A percentile compares a stretch with the other conserved stretches of the same genome.
Evolutionary conservation across 2,329 filamentous ascomycete species (phyloP).

Genomic region (Pseudogymnoascus sp.): DNA sequence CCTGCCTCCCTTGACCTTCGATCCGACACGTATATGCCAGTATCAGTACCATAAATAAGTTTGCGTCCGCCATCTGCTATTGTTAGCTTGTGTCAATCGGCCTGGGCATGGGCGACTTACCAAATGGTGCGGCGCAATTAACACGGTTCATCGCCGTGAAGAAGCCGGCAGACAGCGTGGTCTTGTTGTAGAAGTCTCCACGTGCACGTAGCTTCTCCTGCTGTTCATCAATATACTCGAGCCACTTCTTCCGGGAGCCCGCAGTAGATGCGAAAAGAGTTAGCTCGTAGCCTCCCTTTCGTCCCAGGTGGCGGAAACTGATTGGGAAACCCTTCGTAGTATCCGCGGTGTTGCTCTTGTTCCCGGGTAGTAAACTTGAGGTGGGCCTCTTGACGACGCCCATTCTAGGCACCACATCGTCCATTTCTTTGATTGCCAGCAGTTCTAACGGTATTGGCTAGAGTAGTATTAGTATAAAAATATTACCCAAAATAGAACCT

Average conservation of each 20-base stretch:
- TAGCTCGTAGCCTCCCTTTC: slow-evolving; percentile 83
- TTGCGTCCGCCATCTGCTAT: slow-evolving; percentile 71
- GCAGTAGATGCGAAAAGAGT: slow-evolving; percentile 82
- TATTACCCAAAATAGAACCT: neutral
- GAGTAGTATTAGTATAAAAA: slow-evolving; percentile 10
- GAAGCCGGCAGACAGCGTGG: slow-evolving; percentile 49
- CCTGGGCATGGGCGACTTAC: neutral
- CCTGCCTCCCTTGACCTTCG: slow-evolving; percentile 75
- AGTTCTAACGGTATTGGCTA: slow-evolving; percentile 89
- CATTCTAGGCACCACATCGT: slow-evolving; percentile 76
- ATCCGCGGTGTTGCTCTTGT: slow-evolving; percentile 41
- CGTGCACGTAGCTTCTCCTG: slow-evolving; percentile 80
- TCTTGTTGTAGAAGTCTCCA: slow-evolving; percentile 82
- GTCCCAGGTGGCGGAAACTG: slow-evolving; percentile 85
- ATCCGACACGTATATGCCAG: slow-evolving; percentile 85
- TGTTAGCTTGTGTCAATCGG: slow-evolving; percentile 35
- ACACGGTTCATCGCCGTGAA: slow-evolving; percentile 67
- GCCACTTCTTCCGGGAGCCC: slow-evolving; percentile 87
- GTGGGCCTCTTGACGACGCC: slow-evolving; percentile 80
- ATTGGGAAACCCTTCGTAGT: slow-evolving; percentile 77
- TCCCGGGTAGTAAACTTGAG: slow-evolving; percentile 65
- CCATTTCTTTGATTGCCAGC: slow-evolving; percentile 91
- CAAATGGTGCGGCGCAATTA: slow-evolving; percentile 88
- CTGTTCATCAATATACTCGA: slow-evolving; percentile 87
- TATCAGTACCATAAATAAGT: slow-evolving; percentile 88